A percentile compares a stretch with the other conserved stretches of the same genome.
Evolutionary conservation across 176 grass and related monocot genomes (phyloP).

Genomic region (Musa acuminata): DNA sequence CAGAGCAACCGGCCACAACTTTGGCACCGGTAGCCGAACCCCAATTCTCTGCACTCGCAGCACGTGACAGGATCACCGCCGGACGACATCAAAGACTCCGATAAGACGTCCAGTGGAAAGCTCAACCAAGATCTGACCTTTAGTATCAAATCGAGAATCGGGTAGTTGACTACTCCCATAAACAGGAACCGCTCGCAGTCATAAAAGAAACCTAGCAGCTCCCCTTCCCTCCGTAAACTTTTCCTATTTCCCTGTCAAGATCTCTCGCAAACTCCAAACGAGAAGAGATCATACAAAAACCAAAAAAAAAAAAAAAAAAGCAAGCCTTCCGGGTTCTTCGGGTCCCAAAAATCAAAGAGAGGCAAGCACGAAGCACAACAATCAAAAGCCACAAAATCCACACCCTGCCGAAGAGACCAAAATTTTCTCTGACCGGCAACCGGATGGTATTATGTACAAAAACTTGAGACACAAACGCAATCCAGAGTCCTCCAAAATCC

Average conservation of each 20-base stretch:
- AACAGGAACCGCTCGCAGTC: constrained; percentile 25
- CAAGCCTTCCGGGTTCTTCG: background rate
- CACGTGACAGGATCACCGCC: constrained; percentile 25
- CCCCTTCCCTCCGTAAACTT: background rate
- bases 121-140: constrained; percentile 47
- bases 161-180: constrained; percentile 62
- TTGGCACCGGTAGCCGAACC: background rate
- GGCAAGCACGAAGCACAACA: background rate
- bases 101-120: constrained; percentile 25
- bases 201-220: constrained; percentile 16
- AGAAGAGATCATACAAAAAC: background rate
- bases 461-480: constrained; percentile 2
- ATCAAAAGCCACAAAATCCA: constrained; percentile 1
- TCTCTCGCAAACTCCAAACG: constrained; percentile 6
- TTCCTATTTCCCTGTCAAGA: background rate
- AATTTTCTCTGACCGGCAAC: constrained; percentile 15
- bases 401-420: constrained; percentile 15
- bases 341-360: background rate
- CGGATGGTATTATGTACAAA: constrained; percentile 10
- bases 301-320: background rate
- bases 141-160: constrained; percentile 38
- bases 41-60: constrained; percentile 19
- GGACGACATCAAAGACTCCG: constrained; percentile 23
- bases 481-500: constrained; percentile 10
- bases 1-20: constrained; percentile 15